These are phyloP conservation scores for Citrus sp. DNA, from an alignment of 345 rosid species.

Conservation along the genomic window DNA sequence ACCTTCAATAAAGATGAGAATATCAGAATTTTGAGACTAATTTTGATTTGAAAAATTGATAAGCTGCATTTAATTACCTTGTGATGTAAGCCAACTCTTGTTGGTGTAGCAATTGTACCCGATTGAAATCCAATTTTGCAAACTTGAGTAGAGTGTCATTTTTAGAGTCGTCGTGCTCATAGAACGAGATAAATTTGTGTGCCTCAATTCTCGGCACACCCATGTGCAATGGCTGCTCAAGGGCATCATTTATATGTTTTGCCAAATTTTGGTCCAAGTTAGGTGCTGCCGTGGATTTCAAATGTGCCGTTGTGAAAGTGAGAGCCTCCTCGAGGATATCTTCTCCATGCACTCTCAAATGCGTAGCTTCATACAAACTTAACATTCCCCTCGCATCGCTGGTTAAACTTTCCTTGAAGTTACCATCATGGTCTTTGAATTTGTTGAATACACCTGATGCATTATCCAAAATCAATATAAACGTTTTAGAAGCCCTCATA, in stretches of 20 bases:
- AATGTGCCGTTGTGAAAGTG: neutral
- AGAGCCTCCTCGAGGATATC: conserved; percentile 10
- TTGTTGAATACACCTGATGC: too few relatives aligned
- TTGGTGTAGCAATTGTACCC: neutral
- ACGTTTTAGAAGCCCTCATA: too few relatives aligned
- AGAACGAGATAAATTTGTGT: neutral
- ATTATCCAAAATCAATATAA: too few relatives aligned
- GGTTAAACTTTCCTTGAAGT: too few relatives aligned
- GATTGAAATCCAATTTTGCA: conserved; percentile 1
- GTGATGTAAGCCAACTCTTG: neutral
- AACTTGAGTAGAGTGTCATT: neutral
- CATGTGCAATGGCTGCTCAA: neutral
- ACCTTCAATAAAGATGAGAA: neutral
- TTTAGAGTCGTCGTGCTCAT: neutral
- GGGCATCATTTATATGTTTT: too few relatives aligned
- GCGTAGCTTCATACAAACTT: conserved; percentile 8
- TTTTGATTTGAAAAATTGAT: too few relatives aligned
- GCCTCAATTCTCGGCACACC: neutral
- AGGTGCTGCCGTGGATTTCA: neutral
- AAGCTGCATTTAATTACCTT: neutral
- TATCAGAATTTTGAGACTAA: too few relatives aligned
- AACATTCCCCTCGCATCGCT: too few relatives aligned
- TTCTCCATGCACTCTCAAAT: conserved; percentile 6
- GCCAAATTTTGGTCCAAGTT: neutral
- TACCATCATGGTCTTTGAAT: too few relatives aligned